Evolutionary conservation across 192 early-diverging fungal species (phyloP).

Genomic region (Coemansia sp.): DNA sequence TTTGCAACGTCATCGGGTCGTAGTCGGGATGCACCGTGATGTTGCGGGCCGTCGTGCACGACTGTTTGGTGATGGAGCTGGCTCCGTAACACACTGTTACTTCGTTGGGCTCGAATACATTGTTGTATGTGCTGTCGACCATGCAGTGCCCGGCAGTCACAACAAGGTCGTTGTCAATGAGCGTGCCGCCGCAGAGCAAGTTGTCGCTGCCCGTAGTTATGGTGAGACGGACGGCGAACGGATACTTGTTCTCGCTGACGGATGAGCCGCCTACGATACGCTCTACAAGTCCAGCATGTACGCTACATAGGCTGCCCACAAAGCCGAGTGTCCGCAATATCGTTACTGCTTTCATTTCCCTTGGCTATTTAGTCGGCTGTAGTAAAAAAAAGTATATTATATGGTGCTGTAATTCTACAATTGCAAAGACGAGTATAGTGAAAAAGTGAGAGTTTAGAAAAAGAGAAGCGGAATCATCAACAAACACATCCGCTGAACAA

Average conservation of each 20-base stretch:
- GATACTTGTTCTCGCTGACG: constrained; percentile 15
- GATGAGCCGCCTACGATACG: constrained; percentile 36
- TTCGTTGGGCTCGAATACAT: constrained; percentile 7
- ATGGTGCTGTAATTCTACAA: too few species aligned
- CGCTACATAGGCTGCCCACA: not conserved
- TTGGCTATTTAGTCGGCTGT: too few species aligned
- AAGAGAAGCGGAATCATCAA: too few species aligned
- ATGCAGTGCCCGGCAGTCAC: constrained; percentile 51
- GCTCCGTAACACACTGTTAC: constrained; percentile 46
- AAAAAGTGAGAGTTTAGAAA: too few species aligned
- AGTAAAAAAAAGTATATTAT: too few species aligned
- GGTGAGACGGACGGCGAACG: constrained; percentile 41
- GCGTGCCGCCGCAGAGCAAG: constrained; percentile 42
- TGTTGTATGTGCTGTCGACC: constrained; percentile 24
- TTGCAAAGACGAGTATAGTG: too few species aligned
- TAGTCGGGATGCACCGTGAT: constrained; percentile 32
- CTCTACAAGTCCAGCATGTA: constrained; percentile 7
- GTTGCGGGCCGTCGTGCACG: constrained; percentile 20
- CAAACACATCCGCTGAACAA: too few species aligned
- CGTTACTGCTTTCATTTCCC: not conserved
- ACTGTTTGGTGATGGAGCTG: constrained; percentile 13
- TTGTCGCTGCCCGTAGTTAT: constrained; percentile 20
- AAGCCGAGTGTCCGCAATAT: not conserved
- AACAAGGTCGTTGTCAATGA: constrained; percentile 27
- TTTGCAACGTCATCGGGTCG: constrained; percentile 21